phyloP scores from a whole-genome alignment of 345 rosid species.

The Citrus trifoliata region DNA sequence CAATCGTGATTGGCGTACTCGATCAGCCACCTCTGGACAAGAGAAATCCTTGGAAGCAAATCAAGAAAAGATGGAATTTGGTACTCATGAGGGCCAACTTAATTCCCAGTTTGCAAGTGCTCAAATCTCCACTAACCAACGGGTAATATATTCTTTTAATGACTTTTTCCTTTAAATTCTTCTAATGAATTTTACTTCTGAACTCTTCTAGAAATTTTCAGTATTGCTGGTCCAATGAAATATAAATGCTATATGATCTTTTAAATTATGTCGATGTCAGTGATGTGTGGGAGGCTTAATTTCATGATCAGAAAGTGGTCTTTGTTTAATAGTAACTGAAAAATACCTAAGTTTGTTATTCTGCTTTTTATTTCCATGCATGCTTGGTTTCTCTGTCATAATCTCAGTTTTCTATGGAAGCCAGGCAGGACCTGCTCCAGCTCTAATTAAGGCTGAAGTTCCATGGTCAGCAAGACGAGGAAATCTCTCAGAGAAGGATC shows the following conservation, averaged over 20 bases:
- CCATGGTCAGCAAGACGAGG: slow-evolving; percentile 70
- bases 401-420: slow-evolving; percentile 5
- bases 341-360: neutral
- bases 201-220: neutral
- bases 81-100: slow-evolving; percentile 40
- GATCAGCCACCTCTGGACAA: slow-evolving; percentile 47
- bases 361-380: neutral
- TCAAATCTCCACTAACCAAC: slow-evolving; percentile 48
- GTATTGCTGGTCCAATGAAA: neutral
- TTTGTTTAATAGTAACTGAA: neutral
- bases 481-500: slow-evolving; percentile 52
- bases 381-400: neutral
- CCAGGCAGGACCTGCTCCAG: slow-evolving; percentile 63
- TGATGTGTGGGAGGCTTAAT: neutral
- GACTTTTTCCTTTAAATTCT: neutral
- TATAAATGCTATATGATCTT: neutral
- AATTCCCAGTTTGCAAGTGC: slow-evolving; percentile 38
- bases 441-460: slow-evolving; percentile 61
- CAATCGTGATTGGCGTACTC: slow-evolving; percentile 79
- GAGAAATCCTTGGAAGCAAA: slow-evolving; percentile 57
- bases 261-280: neutral
- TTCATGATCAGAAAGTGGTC: neutral
- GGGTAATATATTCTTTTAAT: slow-evolving; percentile 30
- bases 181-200: neutral
- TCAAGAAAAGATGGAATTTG: slow-evolving; percentile 30